Conservation (phyloP, 73 alveolate genomes). For the Diophrys appendiculata region DNA sequence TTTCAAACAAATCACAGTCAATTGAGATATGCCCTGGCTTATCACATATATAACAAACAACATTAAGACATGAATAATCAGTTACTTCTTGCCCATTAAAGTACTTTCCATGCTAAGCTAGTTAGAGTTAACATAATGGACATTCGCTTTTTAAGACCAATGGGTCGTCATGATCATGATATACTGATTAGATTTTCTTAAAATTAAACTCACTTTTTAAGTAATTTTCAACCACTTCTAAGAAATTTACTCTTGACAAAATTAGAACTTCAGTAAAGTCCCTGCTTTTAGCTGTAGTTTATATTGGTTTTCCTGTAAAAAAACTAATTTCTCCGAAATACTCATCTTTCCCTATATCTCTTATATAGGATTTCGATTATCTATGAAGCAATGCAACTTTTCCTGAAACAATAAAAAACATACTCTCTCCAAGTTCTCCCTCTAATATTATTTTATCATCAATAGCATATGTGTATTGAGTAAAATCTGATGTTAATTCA, state of each 20-base stretch:
- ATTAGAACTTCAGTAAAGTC: slow-evolving; percentile 61
- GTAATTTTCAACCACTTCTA: slow-evolving; percentile 29
- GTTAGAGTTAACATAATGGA: too few species aligned
- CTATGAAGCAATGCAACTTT: slow-evolving; percentile 48
- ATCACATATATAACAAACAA: slow-evolving; percentile 63
- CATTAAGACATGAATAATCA: slow-evolving; percentile 41
- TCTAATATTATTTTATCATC: slow-evolving; percentile 48
- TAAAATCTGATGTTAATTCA: slow-evolving; percentile 24
- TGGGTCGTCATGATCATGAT: too few species aligned
- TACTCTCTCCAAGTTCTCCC: slow-evolving; percentile 36
- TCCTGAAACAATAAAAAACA: slow-evolving; percentile 56
- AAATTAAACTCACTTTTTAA: slow-evolving; percentile 27
- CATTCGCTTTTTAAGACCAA: too few species aligned
- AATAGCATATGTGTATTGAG: slow-evolving; percentile 10
- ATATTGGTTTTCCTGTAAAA: slow-evolving; percentile 75
- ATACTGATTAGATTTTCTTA: too few species aligned
- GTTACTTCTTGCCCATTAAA: too few species aligned
- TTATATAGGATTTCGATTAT: slow-evolving; percentile 33
- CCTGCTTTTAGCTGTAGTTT: slow-evolving; percentile 70
- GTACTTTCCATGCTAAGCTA: too few species aligned
- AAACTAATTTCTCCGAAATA: slow-evolving; percentile 78
- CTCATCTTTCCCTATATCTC: slow-evolving; percentile 39
- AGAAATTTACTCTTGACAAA: slow-evolving; percentile 54
- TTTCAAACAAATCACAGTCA: slow-evolving; percentile 35
- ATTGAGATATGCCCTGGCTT: slow-evolving; percentile 56